These are phyloP conservation scores for Candida loeiensis DNA, from an alignment of 805 yeast species.

Conservation along the genomic window DNA sequence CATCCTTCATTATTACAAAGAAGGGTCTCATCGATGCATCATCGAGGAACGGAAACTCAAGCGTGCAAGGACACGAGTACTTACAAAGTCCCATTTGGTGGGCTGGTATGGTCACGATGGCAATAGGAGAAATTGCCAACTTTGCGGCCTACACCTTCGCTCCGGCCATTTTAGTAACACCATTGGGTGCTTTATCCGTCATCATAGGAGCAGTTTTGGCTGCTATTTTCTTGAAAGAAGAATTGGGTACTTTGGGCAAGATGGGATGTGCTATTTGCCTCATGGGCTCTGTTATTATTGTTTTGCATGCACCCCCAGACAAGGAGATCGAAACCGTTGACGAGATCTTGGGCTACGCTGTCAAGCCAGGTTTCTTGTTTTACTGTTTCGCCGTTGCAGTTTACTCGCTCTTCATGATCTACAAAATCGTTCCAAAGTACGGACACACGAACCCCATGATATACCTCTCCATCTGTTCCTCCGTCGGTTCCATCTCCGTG, in stretches of 20 bases:
- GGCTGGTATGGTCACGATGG: constrained; percentile 90
- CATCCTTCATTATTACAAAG: constrained; percentile 85
- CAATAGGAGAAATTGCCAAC: constrained; percentile 85
- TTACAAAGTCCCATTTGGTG: constrained; percentile 88
- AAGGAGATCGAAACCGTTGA: constrained; percentile 85
- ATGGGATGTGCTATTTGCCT: constrained; percentile 92
- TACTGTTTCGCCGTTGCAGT: constrained; percentile 61
- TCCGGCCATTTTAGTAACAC: constrained; percentile 89
- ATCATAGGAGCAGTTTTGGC: constrained; percentile 91
- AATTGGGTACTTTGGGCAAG: constrained; percentile 81
- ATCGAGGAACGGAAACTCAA: constrained; percentile 39
- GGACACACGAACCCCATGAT: constrained; percentile 84
- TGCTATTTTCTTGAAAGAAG: constrained; percentile 78
- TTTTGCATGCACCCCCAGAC: constrained; percentile 92
- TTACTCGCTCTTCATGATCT: constrained; percentile 75
- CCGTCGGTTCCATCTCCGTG: constrained; percentile 87
- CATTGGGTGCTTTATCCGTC: constrained; percentile 85
- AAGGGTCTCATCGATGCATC: constrained; percentile 76
- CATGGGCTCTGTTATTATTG: constrained; percentile 83
- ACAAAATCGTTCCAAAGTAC: constrained; percentile 74
- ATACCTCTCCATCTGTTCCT: constrained; percentile 82
- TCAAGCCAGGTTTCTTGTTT: constrained; percentile 69
- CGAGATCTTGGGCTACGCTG: constrained; percentile 77
- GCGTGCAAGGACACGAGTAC: constrained; percentile 73
- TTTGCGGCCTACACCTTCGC: constrained; percentile 96